phyloP scores from a whole-genome alignment of 1,139 yeast genomes.

The Suhomyces kunorum region DNA sequence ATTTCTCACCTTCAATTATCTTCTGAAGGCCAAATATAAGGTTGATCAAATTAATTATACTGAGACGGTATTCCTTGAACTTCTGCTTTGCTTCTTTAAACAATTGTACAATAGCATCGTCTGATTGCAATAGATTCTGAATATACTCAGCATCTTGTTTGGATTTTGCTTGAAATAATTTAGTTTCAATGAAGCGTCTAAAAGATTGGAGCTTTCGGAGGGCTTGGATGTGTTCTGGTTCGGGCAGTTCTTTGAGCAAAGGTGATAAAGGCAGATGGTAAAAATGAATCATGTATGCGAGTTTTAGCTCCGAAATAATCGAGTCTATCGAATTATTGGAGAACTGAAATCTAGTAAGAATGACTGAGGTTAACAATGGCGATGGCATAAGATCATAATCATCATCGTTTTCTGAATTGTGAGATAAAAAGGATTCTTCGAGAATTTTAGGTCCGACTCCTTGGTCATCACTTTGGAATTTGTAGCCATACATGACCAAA shows the following conservation, averaged over 20 bases:
- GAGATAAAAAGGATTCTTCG: constrained; percentile 34
- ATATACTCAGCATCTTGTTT: constrained; percentile 19
- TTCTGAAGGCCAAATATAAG: constrained; percentile 23
- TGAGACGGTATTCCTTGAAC: constrained; percentile 26
- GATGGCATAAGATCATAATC: constrained; percentile 17
- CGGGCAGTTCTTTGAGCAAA: constrained; percentile 19
- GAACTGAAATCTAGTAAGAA: constrained; percentile 40
- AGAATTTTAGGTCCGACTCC: constrained; percentile 42
- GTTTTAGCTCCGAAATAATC: constrained; percentile 53
- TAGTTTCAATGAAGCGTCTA: constrained; percentile 35
- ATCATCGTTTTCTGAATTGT: constrained; percentile 11
- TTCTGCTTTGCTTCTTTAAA: constrained; percentile 22
- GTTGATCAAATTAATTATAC: constrained; percentile 28
- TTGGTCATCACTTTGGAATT: constrained; percentile 47
- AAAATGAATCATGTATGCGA: constrained; percentile 69
- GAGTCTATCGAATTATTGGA: constrained; percentile 55
- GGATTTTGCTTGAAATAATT: constrained; percentile 10
- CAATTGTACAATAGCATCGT: constrained; percentile 21
- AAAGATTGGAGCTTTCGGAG: constrained; percentile 42
- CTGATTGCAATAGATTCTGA: constrained; percentile 22
- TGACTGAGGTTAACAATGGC: constrained; percentile 35
- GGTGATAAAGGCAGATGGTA: constrained; percentile 67
- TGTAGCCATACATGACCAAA: constrained; percentile 38
- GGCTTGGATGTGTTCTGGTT: constrained; percentile 18
- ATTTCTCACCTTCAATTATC: constrained; percentile 13